Evolutionary conservation across 140 eudicot genomes (phyloP).

Genomic region (Eryngium alpinum): DNA sequence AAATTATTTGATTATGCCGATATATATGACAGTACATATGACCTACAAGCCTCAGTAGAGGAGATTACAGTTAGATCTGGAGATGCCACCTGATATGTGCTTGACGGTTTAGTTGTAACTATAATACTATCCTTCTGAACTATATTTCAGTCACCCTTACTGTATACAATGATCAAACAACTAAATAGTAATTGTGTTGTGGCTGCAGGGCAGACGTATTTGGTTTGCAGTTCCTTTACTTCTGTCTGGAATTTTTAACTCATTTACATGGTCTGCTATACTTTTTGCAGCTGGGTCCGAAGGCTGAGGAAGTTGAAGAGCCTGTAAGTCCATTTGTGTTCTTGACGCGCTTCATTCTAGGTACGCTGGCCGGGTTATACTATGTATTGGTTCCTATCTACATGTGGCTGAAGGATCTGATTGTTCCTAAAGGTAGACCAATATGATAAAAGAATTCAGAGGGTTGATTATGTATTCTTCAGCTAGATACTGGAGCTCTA

Average conservation of each 20-base stretch:
- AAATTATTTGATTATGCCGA: no score
- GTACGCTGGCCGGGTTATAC: slow-evolving; percentile 76
- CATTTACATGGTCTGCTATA: neutral
- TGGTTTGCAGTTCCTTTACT: neutral
- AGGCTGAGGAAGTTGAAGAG: slow-evolving; percentile 62
- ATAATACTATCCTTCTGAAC: no score
- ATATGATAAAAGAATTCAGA: slow-evolving; percentile 19
- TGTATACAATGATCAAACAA: no score
- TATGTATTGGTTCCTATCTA: slow-evolving; percentile 82
- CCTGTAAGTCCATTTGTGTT: slow-evolving; percentile 72
- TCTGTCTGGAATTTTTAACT: neutral
- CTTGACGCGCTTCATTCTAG: slow-evolving; percentile 55
- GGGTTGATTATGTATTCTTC: neutral
- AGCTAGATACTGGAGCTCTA: slow-evolving; percentile 10
- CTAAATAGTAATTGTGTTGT: no score
- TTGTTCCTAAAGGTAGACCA: slow-evolving; percentile 78
- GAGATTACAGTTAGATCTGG: no score
- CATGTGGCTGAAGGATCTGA: slow-evolving; percentile 93
- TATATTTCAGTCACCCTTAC: no score
- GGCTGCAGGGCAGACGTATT: neutral
- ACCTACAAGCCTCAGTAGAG: no score
- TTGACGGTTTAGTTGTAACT: no score
- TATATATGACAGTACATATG: no score
- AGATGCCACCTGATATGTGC: no score
- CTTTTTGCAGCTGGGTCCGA: slow-evolving; percentile 82